Conservation (phyloP, 2,329 filamentous ascomycete species). For the Aureobasidium sp. region DNA sequence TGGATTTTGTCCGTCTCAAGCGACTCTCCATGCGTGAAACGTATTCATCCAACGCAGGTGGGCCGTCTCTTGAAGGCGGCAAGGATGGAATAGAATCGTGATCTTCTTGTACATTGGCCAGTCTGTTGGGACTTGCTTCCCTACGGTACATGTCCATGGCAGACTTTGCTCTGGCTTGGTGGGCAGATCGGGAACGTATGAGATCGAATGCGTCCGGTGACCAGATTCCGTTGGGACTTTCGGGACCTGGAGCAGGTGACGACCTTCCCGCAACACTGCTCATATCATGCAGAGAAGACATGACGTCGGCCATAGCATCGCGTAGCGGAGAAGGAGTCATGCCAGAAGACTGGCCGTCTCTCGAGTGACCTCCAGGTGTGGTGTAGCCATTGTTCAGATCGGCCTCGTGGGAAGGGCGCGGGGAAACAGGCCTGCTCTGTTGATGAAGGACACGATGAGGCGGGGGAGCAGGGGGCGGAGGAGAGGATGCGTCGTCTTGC, state of each 20-base stretch:
- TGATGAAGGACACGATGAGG: slow-evolving; percentile 59
- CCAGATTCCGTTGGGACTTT: slow-evolving; percentile 63
- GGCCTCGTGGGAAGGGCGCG: slow-evolving; percentile 22
- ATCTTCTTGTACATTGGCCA: slow-evolving; percentile 40
- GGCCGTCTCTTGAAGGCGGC: slow-evolving; percentile 37
- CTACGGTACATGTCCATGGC: slow-evolving; percentile 59
- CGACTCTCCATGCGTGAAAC: slow-evolving; percentile 87
- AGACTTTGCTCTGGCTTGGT: slow-evolving; percentile 57
- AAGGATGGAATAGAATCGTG: slow-evolving; percentile 41
- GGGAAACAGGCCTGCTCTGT: slow-evolving; percentile 43
- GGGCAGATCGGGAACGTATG: slow-evolving; percentile 37
- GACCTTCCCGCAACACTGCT: slow-evolving; percentile 49
- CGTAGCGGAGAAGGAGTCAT: slow-evolving; percentile 82
- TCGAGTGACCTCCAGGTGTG: slow-evolving; percentile 51
- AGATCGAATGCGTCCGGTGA: slow-evolving; percentile 79
- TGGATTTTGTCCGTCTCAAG: slow-evolving; percentile 61
- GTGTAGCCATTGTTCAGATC: slow-evolving; percentile 37
- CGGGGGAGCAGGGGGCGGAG: slow-evolving; percentile 79
- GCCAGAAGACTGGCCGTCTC: slow-evolving; percentile 61
- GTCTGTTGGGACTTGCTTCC: slow-evolving; percentile 18
- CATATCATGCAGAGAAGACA: slow-evolving; percentile 88
- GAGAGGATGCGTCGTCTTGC: slow-evolving; percentile 49
- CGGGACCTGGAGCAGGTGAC: slow-evolving; percentile 44
- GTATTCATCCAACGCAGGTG: slow-evolving; percentile 74
- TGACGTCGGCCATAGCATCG: slow-evolving; percentile 96